A percentile compares a stretch with the other conserved stretches of the same genome.
These are phyloP conservation scores for Chiua virens DNA, from an alignment of 768 basidiomycete genomes.

Conservation along the genomic window DNA sequence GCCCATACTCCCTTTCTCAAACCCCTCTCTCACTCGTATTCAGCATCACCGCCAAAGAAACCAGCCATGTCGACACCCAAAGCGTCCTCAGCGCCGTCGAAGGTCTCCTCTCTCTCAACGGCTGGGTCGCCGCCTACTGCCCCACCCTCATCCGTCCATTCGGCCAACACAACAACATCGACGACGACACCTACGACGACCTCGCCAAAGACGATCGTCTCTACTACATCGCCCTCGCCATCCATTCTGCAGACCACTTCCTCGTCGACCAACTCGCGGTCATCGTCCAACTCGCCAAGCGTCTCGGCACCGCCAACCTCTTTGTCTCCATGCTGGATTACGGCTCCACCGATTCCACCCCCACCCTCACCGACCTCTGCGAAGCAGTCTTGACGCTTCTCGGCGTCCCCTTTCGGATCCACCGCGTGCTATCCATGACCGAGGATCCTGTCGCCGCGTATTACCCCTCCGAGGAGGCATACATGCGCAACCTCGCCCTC, in stretches of 20 bases:
- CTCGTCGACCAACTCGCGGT: conserved; percentile 97
- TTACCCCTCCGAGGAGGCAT: conserved; percentile 94
- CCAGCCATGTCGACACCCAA: conserved; percentile 87
- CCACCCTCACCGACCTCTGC: conserved; percentile 90
- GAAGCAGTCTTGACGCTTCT: conserved; percentile 94
- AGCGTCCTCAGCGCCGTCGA: conserved; percentile 88
- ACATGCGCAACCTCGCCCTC: conserved; percentile 88
- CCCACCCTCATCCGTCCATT: conserved; percentile 94
- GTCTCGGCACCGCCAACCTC: conserved; percentile 84
- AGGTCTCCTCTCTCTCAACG: conserved; percentile 91
- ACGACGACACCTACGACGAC: conserved; percentile 78
- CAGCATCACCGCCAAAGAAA: conserved; percentile 81
- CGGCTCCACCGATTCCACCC: conserved; percentile 92
- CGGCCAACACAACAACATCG: conserved; percentile 81
- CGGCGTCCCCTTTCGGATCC: conserved; percentile 90
- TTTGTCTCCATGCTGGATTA: conserved; percentile 99
- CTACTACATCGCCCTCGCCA: conserved; percentile 92
- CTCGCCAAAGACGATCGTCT: conserved; percentile 79
- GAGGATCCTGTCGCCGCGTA: conserved; percentile 84
- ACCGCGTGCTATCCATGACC: conserved; percentile 92
- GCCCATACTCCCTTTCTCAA: conserved; percentile 27
- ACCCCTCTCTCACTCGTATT: background rate
- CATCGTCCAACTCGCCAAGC: conserved; percentile 92
- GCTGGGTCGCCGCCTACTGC: conserved; percentile 96
- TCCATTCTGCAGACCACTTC: conserved; percentile 99